Evolutionary conservation across 371 early-diverging fungal species (phyloP), one percentile per base, ranked within the genome.

Genomic region (Mortierella sp.): DNA sequence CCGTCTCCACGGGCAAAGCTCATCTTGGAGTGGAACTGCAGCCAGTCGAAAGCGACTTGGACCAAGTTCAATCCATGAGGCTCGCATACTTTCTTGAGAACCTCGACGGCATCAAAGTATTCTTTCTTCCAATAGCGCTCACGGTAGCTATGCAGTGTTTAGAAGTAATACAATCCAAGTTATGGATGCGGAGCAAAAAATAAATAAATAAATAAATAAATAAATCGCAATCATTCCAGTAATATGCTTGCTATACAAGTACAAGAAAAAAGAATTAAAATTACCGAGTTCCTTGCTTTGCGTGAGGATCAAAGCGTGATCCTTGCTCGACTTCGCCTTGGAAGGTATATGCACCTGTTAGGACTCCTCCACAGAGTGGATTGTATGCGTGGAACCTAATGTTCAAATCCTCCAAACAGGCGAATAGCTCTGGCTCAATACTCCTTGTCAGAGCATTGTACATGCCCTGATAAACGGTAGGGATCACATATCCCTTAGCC

Each of bases 401-500:
- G 12, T 84, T 81, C 39, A 91, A 84, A 22, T 87, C 85, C 0
- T 86, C 79, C 62, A 93, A 62, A 62, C 90, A 90, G 16, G 91
- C 89, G 55, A 93, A 83, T 20, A 93, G 79, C 66, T 91, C 93
- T 14, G 75, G 79, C 70, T 91, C 93, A 22, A 90, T 87, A 35
- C 85, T 88, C 58, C 93, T 84, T 9, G 90, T 90, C n/a, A 93
- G 68, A 3, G 88, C 87, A 72, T 91, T 92, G 86, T 93, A 91
- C 87, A 83, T 70, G 51, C 70, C 89, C 68, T 88, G 87, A 52
- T 89, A 89, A 6, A 89, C 88, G 0, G 85, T 87, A 1, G 89
- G 89, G 24, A 78, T 14, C 0, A 89, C 77, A 60, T 84, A 88
- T 11, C 83, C 81, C 5, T 85, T 80, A 14, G 35, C 52, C 67